Evolutionary conservation across 352 stramenopile genomes (phyloP).

Genomic region (Lagenidium sp.): DNA sequence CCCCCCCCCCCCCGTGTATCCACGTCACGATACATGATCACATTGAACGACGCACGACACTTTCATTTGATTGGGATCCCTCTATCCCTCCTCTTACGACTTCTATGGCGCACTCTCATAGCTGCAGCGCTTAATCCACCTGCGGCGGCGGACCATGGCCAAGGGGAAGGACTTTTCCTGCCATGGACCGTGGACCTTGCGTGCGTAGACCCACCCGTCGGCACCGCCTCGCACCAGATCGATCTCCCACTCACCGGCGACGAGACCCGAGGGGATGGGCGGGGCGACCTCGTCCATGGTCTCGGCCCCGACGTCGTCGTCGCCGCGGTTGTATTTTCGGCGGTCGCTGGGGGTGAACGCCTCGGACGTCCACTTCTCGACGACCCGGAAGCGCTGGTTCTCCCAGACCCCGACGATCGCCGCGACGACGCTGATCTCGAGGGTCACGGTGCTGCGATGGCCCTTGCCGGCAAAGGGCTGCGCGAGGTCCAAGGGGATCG

Average conservation of each 20-base stretch:
- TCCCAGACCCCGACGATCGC: slow-evolving; percentile 77
- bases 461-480: slow-evolving; percentile 45
- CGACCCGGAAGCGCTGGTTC: slow-evolving; percentile 71
- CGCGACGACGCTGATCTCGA: slow-evolving; percentile 43
- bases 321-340: slow-evolving; percentile 58
- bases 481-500: slow-evolving; percentile 56
- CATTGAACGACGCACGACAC: too few species aligned
- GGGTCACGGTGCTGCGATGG: slow-evolving; percentile 64
- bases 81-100: too few species aligned
- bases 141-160: slow-evolving; percentile 68
- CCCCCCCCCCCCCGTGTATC: slow-evolving; percentile 3
- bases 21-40: too few species aligned
- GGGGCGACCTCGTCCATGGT: slow-evolving; percentile 62
- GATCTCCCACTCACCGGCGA: slow-evolving; percentile 62
- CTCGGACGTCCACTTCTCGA: slow-evolving; percentile 71
- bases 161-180: slow-evolving; percentile 66
- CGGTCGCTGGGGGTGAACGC: slow-evolving; percentile 46
- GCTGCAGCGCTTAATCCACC: slow-evolving; percentile 74
- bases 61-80: slow-evolving; percentile 1
- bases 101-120: too few species aligned
- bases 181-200: slow-evolving; percentile 67
- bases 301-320: slow-evolving; percentile 53
- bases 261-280: slow-evolving; percentile 39
- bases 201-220: slow-evolving; percentile 81
- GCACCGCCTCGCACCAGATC: slow-evolving; percentile 72